Percentiles rank a stretch among this genome's conserved stretches.
Evolutionary conservation across 2,329 filamentous ascomycete species (phyloP).

Genomic region (Karstenula rhodostoma): DNA sequence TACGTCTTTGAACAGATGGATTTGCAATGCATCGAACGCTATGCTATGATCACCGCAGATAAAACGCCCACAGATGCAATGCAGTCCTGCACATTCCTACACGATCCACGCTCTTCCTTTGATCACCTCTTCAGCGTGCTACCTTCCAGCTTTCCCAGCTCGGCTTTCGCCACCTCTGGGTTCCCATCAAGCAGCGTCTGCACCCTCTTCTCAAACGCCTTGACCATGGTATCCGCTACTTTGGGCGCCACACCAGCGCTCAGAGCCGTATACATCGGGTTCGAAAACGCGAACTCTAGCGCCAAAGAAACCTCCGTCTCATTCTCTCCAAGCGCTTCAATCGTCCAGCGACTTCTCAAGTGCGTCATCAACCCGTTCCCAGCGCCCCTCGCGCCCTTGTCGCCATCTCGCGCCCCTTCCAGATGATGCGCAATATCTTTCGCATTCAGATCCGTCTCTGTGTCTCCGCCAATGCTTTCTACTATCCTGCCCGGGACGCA

Average conservation of each 20-base stretch:
- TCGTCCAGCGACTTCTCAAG: constrained; percentile 74
- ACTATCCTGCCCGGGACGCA: constrained; percentile 78
- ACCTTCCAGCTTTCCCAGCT: constrained; percentile 37
- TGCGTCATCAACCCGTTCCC: constrained; percentile 66
- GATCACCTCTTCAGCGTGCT: constrained; percentile 29
- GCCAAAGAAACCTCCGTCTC: constrained; percentile 78
- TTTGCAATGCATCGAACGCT: background rate
- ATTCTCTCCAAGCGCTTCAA: constrained; percentile 55
- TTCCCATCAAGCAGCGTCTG: constrained; percentile 57
- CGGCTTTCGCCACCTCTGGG: constrained; percentile 31
- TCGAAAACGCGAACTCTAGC: constrained; percentile 85
- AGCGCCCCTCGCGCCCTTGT: constrained; percentile 14
- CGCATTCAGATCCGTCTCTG: constrained; percentile 54
- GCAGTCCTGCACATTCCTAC: background rate
- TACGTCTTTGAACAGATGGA: background rate
- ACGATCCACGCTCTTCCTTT: background rate
- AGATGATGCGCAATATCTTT: constrained; percentile 55
- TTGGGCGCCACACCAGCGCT: constrained; percentile 83
- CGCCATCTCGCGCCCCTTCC: constrained; percentile 20
- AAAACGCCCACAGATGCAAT: constrained; percentile 6
- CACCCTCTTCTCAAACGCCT: constrained; percentile 88
- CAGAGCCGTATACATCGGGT: constrained; percentile 84
- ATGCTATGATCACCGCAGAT: background rate
- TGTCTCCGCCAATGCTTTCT: constrained; percentile 76
- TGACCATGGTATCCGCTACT: constrained; percentile 87